Base-by-base conservation (phyloP, 352 stramenopile species). In the Phytopythium kandeliae region DNA sequence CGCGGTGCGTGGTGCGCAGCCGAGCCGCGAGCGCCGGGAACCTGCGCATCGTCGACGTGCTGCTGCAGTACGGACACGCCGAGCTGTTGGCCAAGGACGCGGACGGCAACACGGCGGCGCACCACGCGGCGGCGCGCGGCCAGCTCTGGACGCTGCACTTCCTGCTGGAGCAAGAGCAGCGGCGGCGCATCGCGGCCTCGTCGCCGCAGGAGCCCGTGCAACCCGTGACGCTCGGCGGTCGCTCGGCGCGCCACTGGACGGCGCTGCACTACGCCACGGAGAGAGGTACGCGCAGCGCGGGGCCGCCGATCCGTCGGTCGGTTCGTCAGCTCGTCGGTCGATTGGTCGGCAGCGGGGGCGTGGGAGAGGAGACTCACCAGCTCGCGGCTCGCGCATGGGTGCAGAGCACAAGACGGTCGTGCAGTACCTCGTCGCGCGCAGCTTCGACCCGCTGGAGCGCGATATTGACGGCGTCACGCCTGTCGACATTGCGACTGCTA, bases 101-200 rank as follows among this genome's bases (percentile, higher is more conserved):
- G 2, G 63, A 71, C 10, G 82, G 78, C 26, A 86, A 91, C 59
- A 88, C 75, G 10, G 62, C 78, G 11, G 72, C 74, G 13, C 79
- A 89, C 34, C 82, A 93, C 46, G 82, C 82, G 6, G 77, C 79
- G 4, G 70, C 67, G 10, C 65, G 87, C 47, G 79, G 82, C 40
- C 78, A 90, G 53, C 58, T 93, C 31, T 86, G 76, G 76, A 64
- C 78, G 37, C 62, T 93, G 35, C 82, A 93, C 48, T 90, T 76
- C 48, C 62, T 93, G 25, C 54, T 91, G 10, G 70, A 85, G 47
- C 62, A 64, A 1, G 65, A 85, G 48, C 45, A 65, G 34, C 62
- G 64, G 26, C 45, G 50, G 3, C 63, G 64, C 26, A 51, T 50
- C 42, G 56, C 54, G 11, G 44, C 58, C 25, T 52, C 60, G 1